Evolutionary conservation across 2,329 filamentous ascomycete species (phyloP).

Genomic region (Ambrosiella xylebori): DNA sequence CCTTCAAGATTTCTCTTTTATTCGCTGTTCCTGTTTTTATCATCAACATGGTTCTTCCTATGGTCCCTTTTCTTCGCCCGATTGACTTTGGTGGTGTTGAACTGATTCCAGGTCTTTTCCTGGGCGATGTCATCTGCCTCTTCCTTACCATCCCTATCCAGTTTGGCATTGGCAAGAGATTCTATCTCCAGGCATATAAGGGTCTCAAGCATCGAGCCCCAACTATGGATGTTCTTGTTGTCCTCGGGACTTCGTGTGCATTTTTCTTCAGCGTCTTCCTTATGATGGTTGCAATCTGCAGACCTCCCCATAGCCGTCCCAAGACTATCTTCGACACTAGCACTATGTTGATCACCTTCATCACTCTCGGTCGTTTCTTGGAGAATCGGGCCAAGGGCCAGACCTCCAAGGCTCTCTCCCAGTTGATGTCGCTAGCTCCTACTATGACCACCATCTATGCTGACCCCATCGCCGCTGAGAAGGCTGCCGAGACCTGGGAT

Average conservation of each 20-base stretch:
- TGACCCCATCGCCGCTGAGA: slow-evolving; percentile 84
- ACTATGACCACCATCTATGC: slow-evolving; percentile 95
- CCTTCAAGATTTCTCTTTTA: slow-evolving; percentile 57
- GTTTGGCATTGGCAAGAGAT: slow-evolving; percentile 88
- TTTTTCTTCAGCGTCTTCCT: slow-evolving; percentile 88
- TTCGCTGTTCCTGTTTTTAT: slow-evolving; percentile 86
- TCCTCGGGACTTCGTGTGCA: slow-evolving; percentile 81
- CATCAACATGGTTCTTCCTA: slow-evolving; percentile 85
- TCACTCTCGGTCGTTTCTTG: slow-evolving; percentile 74
- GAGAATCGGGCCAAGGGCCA: slow-evolving; percentile 94
- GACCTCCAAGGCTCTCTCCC: slow-evolving; percentile 82
- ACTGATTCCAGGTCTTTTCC: slow-evolving; percentile 58
- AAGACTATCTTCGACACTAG: slow-evolving; percentile 92
- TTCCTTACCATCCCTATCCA: slow-evolving; percentile 80
- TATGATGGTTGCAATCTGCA: slow-evolving; percentile 65
- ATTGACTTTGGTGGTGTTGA: slow-evolving; percentile 54
- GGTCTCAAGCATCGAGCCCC: slow-evolving; percentile 79
- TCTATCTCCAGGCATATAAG: slow-evolving; percentile 86
- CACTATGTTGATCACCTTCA: slow-evolving; percentile 95
- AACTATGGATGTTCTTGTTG: slow-evolving; percentile 94
- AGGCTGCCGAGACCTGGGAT: slow-evolving; percentile 64
- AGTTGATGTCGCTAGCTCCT: slow-evolving; percentile 86
- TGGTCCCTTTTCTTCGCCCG: slow-evolving; percentile 46
- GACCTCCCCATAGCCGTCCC: slow-evolving; percentile 61
- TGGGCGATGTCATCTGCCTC: slow-evolving; percentile 76